Base-by-base conservation (phyloP, 345 rosid species). In the Eucalyptus tenuipes region DNA sequence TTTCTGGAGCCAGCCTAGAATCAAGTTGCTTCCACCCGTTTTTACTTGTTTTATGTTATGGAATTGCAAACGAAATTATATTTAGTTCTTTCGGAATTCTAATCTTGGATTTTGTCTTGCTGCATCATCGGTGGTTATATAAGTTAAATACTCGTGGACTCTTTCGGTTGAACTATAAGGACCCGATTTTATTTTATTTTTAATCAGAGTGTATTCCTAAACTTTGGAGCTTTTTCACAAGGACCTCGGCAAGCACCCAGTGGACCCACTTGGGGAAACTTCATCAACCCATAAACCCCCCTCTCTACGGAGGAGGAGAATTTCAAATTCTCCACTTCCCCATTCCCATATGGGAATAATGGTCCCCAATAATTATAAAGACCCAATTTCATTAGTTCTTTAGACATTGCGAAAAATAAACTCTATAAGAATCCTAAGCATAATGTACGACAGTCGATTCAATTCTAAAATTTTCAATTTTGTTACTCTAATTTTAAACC, bases 401-500 rank as follows among this genome's bases (percentile, higher is more conserved):
- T 61, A 11, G 31, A 0, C 31, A 61, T 61, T 27, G 68, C 4
- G 0, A 61, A 61, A 29, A 59, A 12, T 13, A 12, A 59, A 59
- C 14, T 61, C 31, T 61, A 6, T 4, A 61, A 71, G 37, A 68
- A 66, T 33, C 4, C 1, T 16, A 68, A 68, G 18, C 5, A 68
- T 68, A 33, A 4, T 68, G 7, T 16, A 68, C 7, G 0, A 5
- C 0, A 16, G 7, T 17, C 12, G 5, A 68, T 68, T 33, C 4
- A 8, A 0, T 31, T 33, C 1, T 66, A n/a, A 64, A n/a, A 3
- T n/a, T 64, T n/a, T n/a, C 2, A 66, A n/a, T 33, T 33, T 71
- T 33, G 1, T 71, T 11, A 10, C 3, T 68, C 10, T 68, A 33
- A 10, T 31, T 17, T 10, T 8, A 8, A 68, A 68, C 6, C 2